Evolutionary conservation across 306 rosid species (phyloP).

Genomic region (Dalbergia oliveri): DNA sequence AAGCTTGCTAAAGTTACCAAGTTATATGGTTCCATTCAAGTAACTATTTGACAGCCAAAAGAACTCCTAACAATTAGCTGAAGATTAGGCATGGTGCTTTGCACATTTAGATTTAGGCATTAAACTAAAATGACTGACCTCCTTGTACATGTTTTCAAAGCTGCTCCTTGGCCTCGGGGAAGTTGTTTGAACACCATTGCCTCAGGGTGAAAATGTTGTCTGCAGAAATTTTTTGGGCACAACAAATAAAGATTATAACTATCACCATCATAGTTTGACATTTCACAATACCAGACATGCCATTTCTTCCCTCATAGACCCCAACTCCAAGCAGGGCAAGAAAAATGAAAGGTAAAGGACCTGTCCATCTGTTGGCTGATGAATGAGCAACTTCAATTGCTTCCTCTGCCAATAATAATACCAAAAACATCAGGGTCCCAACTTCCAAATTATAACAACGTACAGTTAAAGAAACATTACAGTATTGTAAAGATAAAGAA

Average conservation of each 20-base stretch:
- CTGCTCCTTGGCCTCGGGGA: constrained; percentile 92
- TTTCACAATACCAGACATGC: constrained; percentile 22
- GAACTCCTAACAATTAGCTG: constrained; percentile 16
- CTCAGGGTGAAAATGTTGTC: constrained; percentile 83
- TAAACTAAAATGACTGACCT: constrained; percentile 68
- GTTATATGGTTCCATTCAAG: constrained; percentile 39
- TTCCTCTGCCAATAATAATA: constrained; percentile 64
- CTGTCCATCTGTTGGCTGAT: constrained; percentile 99
- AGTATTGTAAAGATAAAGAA: constrained; percentile 19
- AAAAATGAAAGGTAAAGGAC: constrained; percentile 46
- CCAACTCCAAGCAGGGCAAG: background rate
- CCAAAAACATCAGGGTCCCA: constrained; percentile 45
- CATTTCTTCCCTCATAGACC: constrained; percentile 31
- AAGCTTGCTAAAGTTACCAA: constrained; percentile 27
- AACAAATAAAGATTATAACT: background rate
- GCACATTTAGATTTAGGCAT: background rate
- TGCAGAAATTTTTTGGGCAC: constrained; percentile 46
- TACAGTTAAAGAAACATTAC: constrained; percentile 25
- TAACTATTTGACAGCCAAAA: constrained; percentile 43
- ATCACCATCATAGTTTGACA: constrained; percentile 27
- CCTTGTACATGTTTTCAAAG: constrained; percentile 86
- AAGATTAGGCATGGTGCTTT: constrained; percentile 5
- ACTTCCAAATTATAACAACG: constrained; percentile 35
- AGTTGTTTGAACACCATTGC: constrained; percentile 98
- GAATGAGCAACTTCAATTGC: constrained; percentile 83